These are phyloP conservation scores for Monosporascus cannonballus DNA, from an alignment of 2,329 filamentous ascomycete genomes.

Conservation along the genomic window DNA sequence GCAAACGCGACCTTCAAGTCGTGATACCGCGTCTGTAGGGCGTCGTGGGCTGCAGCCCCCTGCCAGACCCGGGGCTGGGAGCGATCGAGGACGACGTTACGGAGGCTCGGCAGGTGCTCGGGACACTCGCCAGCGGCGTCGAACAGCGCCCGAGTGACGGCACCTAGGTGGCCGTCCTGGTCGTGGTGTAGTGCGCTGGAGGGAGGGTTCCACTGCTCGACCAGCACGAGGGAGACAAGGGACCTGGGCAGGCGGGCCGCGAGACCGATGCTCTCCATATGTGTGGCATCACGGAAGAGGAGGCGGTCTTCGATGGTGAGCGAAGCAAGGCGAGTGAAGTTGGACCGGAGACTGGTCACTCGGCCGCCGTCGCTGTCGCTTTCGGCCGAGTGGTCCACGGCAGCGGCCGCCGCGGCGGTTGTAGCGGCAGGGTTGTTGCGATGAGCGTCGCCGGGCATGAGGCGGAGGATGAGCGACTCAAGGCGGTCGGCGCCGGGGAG, in stretches of 20 bases:
- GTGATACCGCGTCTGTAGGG: neutral
- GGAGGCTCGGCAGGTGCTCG: neutral
- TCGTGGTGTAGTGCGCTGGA: too few species aligned
- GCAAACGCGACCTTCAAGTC: neutral
- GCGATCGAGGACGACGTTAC: neutral
- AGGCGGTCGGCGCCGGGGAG: neutral
- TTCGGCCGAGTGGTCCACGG: neutral
- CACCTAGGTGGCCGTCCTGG: neutral
- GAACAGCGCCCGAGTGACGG: neutral
- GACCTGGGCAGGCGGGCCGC: neutral
- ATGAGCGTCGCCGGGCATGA: neutral
- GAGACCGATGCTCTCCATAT: neutral
- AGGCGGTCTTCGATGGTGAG: neutral
- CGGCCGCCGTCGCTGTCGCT: neutral
- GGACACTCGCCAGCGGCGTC: neutral
- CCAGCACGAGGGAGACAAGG: neutral
- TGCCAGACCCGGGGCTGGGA: neutral
- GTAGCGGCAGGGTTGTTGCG: neutral
- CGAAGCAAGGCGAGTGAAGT: neutral
- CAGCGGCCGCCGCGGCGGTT: neutral
- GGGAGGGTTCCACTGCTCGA: neutral
- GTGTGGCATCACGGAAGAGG: neutral
- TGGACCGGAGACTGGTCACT: neutral
- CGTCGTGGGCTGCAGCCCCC: neutral
- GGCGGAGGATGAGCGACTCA: neutral